Conservation (phyloP, 331 rosid genomes). For the Arachis monticola region DNA sequence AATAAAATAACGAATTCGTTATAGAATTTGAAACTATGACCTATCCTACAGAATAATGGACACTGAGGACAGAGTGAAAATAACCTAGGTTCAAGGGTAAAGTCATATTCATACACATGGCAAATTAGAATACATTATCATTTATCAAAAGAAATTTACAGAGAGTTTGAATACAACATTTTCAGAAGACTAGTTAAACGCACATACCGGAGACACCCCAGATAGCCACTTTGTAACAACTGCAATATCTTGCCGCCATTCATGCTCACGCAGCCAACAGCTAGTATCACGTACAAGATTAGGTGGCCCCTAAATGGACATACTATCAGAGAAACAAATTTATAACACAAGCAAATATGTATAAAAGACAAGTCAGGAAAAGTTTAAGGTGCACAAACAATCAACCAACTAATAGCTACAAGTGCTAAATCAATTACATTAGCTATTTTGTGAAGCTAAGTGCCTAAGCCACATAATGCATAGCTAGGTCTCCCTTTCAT, state of each 20-base stretch:
- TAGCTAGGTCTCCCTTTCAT: neutral
- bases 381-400: constrained; percentile 1
- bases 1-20: constrained; percentile 1
- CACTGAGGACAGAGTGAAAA: too few relatives aligned
- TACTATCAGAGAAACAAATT: constrained; percentile 32
- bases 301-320: constrained; percentile 72
- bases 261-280: constrained; percentile 88
- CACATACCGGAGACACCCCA: constrained; percentile 85
- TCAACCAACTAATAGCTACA: neutral
- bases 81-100: constrained; percentile 7
- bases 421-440: neutral
- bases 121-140: constrained; percentile 7
- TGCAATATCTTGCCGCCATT: constrained; percentile 97
- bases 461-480: neutral
- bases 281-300: constrained; percentile 89
- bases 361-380: constrained; percentile 12
- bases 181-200: constrained; percentile 32
- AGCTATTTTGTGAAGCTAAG: neutral
- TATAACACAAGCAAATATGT: constrained; percentile 27
- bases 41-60: constrained; percentile 14
- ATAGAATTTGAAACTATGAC: constrained; percentile 24
- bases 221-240: constrained; percentile 96
- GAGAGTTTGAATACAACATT: constrained; percentile 20
- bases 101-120: neutral
- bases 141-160: constrained; percentile 27